Percentiles rank a stretch among this genome's conserved stretches.
These are phyloP conservation scores for Pezicula radicicola DNA, from an alignment of 2,329 filamentous ascomycete species.

Conservation along the genomic window DNA sequence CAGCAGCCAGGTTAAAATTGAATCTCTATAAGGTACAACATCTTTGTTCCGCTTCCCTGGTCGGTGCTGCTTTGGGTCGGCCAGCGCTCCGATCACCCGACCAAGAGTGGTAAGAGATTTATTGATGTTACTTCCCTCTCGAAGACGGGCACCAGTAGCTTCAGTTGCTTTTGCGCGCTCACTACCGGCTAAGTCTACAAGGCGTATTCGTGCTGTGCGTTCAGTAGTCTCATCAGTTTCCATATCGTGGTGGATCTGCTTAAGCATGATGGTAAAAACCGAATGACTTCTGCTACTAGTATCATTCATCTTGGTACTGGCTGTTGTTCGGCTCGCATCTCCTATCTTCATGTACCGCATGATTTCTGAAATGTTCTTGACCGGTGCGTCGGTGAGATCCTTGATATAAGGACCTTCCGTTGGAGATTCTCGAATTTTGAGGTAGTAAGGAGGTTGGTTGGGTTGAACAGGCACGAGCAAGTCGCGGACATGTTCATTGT, in stretches of 20 bases:
- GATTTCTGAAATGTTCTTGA: constrained; percentile 83
- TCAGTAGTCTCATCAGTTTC: constrained; percentile 98
- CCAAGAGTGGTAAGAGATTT: constrained; percentile 95
- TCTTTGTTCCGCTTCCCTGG: constrained; percentile 61
- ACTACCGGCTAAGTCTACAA: constrained; percentile 92
- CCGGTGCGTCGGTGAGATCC: constrained; percentile 89
- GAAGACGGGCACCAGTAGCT: constrained; percentile 83
- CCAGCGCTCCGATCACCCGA: constrained; percentile 88
- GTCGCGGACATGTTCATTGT: constrained; percentile 98
- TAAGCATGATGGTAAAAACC: constrained; percentile 96
- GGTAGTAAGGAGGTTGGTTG: constrained; percentile 79
- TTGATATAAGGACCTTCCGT: constrained; percentile 96
- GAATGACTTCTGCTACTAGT: constrained; percentile 95
- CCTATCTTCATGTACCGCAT: constrained; percentile 87
- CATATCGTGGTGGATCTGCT: constrained; percentile 97
- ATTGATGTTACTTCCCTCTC: constrained; percentile 98
- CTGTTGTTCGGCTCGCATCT: constrained; percentile 81
- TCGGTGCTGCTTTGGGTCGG: constrained; percentile 62
- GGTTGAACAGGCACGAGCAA: constrained; percentile 71
- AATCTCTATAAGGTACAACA: constrained; percentile 90
- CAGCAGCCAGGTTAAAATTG: constrained; percentile 77
- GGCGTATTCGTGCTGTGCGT: constrained; percentile 84
- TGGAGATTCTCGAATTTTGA: constrained; percentile 95
- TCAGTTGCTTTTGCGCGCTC: constrained; percentile 95
- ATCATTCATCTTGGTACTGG: constrained; percentile 99